phyloP scores from a whole-genome alignment of 108 stramenopile genomes.

The Stephanodiscus triporus region DNA sequence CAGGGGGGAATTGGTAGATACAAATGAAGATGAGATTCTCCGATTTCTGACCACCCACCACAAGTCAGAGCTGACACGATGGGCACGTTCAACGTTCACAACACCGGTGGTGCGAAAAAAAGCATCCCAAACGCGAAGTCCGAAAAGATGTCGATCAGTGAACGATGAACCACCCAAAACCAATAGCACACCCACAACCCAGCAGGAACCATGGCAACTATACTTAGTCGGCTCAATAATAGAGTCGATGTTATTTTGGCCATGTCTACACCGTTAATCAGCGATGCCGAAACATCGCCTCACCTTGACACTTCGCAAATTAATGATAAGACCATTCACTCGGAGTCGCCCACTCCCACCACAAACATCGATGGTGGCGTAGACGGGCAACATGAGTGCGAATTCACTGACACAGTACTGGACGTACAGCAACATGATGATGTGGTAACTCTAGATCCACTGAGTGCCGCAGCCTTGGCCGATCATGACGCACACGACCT shows the following conservation, averaged over 20 bases:
- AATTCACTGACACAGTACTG: background rate
- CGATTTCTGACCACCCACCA: too few species aligned
- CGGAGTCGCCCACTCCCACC: background rate
- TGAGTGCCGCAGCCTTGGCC: background rate
- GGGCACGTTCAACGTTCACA: too few species aligned
- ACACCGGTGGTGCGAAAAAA: too few species aligned
- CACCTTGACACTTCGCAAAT: background rate
- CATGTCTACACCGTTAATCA: background rate
- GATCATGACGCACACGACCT: background rate
- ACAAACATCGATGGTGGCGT: background rate
- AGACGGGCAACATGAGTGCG: background rate
- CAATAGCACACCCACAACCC: background rate
- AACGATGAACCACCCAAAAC: background rate
- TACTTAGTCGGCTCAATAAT: background rate
- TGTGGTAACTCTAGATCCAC: background rate
- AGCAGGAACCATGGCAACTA: background rate
- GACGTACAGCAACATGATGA: background rate
- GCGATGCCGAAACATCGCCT: background rate
- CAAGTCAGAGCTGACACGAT: too few species aligned
- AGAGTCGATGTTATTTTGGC: slow-evolving; percentile 2
- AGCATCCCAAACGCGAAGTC: too few species aligned
- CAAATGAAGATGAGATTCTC: too few species aligned
- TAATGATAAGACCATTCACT: background rate
- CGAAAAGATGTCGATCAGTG: too few species aligned
- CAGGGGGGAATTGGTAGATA: too few species aligned